Base-by-base conservation (phyloP, 495 filamentous ascomycete genomes). In the Tuber melanosporum region DNA sequence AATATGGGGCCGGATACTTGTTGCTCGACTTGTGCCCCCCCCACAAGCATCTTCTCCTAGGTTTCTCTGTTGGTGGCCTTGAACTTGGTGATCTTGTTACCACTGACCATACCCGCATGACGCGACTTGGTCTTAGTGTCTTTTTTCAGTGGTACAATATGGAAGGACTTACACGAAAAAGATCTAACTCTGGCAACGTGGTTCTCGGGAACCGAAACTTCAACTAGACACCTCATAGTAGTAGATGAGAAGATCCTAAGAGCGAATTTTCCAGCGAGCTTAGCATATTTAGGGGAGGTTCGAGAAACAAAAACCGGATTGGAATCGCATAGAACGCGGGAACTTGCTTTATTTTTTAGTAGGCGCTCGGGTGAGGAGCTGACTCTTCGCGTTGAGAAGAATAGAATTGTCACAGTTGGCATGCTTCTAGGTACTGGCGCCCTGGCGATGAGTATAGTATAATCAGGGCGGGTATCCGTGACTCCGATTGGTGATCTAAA, bases 231-330 rank as follows among this genome's bases (percentile, higher is more conserved):
- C 71, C 95, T 42, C 4, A 98, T 95, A 36, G 96, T 93, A 73
- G 96, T 95, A 86, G 94, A 98, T 8, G 94, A 93, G 88, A 98
- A 99, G 95, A 99, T 99, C 77, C 95, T 96, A 84, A 98, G 95
- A 3, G 95, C 98, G 84, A 98, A 98, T 42, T 95, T 98, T 46
- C 95, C 95, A 0, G 93, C 93, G n/a, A 99, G 89, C 84, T 93
- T 94, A 83, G 95, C 95, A 83, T 98, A 99, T 85, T 88, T 92
- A 26, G 96, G 90, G 86, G 98, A 99, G 62, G 97, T 94, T 72
- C 95, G 91, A 3, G 95, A 97, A 70, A 98, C 95, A 87, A 98
- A 96, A 78, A 99, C 98, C 15, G 95, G 95, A 84, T 99, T 98
- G 88, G 93, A 98, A 82, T 99, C 95, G 39, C 96, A 95, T 71